Percentiles rank a stretch among this genome's conserved stretches.
These are phyloP conservation scores for Nannizziopsis arthrosporioides DNA, from an alignment of 2,329 filamentous ascomycete species.

Conservation along the genomic window DNA sequence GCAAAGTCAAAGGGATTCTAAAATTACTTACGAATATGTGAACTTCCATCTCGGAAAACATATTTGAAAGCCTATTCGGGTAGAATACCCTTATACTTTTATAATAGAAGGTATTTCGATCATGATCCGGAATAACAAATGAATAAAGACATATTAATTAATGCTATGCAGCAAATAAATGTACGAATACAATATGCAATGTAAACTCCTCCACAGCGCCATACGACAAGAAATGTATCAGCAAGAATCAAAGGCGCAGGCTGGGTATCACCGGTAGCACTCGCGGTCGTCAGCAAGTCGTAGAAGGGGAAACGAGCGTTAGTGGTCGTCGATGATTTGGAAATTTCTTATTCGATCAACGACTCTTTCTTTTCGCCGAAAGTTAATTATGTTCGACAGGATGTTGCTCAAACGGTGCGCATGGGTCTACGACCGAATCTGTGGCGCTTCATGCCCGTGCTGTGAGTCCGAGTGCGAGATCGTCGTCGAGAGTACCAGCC, in stretches of 20 bases:
- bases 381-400: neutral
- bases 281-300: neutral
- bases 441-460: neutral
- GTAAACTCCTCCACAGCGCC: neutral
- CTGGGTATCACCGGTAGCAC: constrained; percentile 3
- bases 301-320: neutral
- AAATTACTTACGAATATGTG: constrained; percentile 31
- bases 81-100: neutral
- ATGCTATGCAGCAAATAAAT: too few species aligned
- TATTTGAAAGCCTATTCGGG: neutral
- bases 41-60: constrained; percentile 7
- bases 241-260: neutral
- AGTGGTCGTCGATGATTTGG: neutral
- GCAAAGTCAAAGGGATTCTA: constrained; percentile 28
- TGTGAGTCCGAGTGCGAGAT: constrained; percentile 2
- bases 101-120: neutral
- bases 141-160: too few species aligned
- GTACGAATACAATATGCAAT: neutral
- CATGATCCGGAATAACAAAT: too few species aligned
- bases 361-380: too few species aligned
- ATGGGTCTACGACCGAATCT: constrained; percentile 10
- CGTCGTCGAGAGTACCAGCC: constrained; percentile 27
- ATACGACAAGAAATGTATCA: neutral
- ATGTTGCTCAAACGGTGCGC: constrained; percentile 8
- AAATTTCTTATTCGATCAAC: too few species aligned